Percentiles rank a stretch among this genome's conserved stretches.
phyloP scores from a whole-genome alignment of 2,329 filamentous ascomycete species.

The Metarhizium guizhouense region DNA sequence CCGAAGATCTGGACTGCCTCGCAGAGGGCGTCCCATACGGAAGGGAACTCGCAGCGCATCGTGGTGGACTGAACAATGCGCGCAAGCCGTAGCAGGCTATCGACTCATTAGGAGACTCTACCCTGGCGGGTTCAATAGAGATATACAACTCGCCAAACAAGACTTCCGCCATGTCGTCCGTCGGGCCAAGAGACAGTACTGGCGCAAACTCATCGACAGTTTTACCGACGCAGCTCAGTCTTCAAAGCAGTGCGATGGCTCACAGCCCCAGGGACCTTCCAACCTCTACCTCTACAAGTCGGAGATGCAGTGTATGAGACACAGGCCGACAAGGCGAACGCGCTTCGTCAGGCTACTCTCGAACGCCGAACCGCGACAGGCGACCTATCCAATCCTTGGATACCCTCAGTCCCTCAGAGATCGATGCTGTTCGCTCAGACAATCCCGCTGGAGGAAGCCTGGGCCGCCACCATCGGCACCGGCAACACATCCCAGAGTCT shows the following conservation, averaged over 20 bases:
- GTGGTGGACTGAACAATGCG: slow-evolving; percentile 11
- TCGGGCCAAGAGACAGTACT: slow-evolving; percentile 7
- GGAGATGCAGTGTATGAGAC: slow-evolving; percentile 9
- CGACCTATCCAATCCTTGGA: slow-evolving; percentile 10
- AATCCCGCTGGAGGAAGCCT: slow-evolving; percentile 10
- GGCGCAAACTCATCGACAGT: slow-evolving; percentile 8
- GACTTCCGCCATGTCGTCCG: slow-evolving; percentile 7
- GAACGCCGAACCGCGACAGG: slow-evolving; percentile 8
- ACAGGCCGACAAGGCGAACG: slow-evolving; percentile 10
- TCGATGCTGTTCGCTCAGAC: slow-evolving; percentile 8
- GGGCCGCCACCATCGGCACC: slow-evolving; percentile 8
- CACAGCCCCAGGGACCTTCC: slow-evolving; percentile 7
- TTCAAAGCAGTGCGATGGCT: slow-evolving; percentile 9
- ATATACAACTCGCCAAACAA: slow-evolving; percentile 7
- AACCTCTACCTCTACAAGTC: slow-evolving; percentile 10
- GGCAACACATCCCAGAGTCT: slow-evolving; percentile 13
- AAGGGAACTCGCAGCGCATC: slow-evolving; percentile 6
- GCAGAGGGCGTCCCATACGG: slow-evolving; percentile 1
- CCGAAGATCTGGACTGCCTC: neutral
- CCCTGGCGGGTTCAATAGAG: slow-evolving; percentile 7
- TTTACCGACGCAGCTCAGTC: slow-evolving; percentile 7
- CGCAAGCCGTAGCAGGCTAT: slow-evolving; percentile 6
- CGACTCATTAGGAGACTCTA: slow-evolving; percentile 8
- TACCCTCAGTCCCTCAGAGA: neutral
- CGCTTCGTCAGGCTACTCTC: slow-evolving; percentile 10